These are phyloP conservation scores for Pittosporum tobira DNA, from an alignment of 129 eudicot species.

Conservation along the genomic window DNA sequence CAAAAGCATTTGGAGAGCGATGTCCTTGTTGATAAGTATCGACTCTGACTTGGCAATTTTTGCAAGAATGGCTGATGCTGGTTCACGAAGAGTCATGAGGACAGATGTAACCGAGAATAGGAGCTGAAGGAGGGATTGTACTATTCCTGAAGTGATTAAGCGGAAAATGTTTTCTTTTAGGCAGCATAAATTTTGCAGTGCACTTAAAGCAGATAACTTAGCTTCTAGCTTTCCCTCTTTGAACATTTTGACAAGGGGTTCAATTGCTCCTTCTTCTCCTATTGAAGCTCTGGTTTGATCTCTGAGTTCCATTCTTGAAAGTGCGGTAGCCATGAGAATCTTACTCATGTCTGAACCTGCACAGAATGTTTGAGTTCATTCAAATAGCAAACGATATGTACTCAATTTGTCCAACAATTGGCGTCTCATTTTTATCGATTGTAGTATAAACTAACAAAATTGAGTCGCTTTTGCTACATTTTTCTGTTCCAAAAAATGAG, in stretches of 20 bases:
- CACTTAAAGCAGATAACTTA: slow-evolving; percentile 61
- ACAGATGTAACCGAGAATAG: slow-evolving; percentile 90
- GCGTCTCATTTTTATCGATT: too few relatives aligned
- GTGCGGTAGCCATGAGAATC: slow-evolving; percentile 79
- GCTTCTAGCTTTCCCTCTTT: slow-evolving; percentile 83
- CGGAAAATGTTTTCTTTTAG: slow-evolving; percentile 40
- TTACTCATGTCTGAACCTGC: slow-evolving; percentile 97
- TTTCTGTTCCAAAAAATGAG: too few relatives aligned
- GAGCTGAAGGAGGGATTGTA: slow-evolving; percentile 72
- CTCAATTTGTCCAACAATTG: too few relatives aligned
- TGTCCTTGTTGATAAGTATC: slow-evolving; percentile 46
- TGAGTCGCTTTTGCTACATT: too few relatives aligned
- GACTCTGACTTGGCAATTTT: slow-evolving; percentile 54
- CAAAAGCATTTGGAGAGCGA: slow-evolving; percentile 79
- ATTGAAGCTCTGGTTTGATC: slow-evolving; percentile 63
- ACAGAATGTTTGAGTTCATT: slow-evolving; percentile 1
- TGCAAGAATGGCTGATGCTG: slow-evolving; percentile 82
- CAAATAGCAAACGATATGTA: too few relatives aligned
- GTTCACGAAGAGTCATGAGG: slow-evolving; percentile 88
- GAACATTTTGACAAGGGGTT: slow-evolving; percentile 80
- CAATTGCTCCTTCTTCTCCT: slow-evolving; percentile 74
- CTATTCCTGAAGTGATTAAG: slow-evolving; percentile 54
- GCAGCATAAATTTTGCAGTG: slow-evolving; percentile 55
- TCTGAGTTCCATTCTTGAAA: slow-evolving; percentile 76
- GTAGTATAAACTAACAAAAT: too few relatives aligned